Evolutionary conservation across 2,329 filamentous ascomycete genomes (phyloP).

Genomic region (Colletotrichum spinosum): DNA sequence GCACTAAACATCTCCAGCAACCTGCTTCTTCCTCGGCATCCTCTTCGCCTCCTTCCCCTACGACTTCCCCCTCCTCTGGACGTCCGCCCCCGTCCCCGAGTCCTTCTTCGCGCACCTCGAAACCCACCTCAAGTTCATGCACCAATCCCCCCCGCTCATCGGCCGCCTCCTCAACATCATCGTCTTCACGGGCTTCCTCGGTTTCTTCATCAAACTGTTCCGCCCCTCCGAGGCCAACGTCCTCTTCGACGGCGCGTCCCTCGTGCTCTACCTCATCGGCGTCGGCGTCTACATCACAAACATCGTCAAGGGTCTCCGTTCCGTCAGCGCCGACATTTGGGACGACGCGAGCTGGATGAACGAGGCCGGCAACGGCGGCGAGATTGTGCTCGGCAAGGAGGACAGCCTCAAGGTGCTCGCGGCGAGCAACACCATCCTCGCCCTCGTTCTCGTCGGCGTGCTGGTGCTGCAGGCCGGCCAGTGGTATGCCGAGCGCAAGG

Average conservation of each 20-base stretch:
- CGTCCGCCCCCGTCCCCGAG: slow-evolving; percentile 71
- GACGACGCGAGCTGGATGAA: slow-evolving; percentile 52
- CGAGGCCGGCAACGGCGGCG: slow-evolving; percentile 61
- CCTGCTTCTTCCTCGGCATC: slow-evolving; percentile 97
- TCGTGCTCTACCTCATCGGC: slow-evolving; percentile 86
- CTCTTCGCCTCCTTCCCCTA: slow-evolving; percentile 97
- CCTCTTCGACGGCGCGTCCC: slow-evolving; percentile 88
- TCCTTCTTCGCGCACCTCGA: slow-evolving; percentile 88
- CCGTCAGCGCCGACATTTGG: slow-evolving; percentile 80
- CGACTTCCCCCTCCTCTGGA: slow-evolving; percentile 91
- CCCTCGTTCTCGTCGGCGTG: slow-evolving; percentile 90
- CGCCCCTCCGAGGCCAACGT: slow-evolving; percentile 93
- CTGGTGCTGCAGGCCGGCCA: slow-evolving; percentile 94
- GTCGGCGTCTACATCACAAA: slow-evolving; percentile 95
- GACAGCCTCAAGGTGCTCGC: slow-evolving; percentile 91
- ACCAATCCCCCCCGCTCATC: slow-evolving; percentile 92
- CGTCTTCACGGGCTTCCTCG: slow-evolving; percentile 86
- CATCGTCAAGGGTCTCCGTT: slow-evolving; percentile 92
- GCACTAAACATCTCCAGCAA: slow-evolving; percentile 63
- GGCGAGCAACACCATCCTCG: slow-evolving; percentile 96
- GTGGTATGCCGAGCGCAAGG: slow-evolving; percentile 98
- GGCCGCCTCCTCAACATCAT: slow-evolving; percentile 94
- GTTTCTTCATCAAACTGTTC: slow-evolving; percentile 96
- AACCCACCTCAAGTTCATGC: slow-evolving; percentile 89
- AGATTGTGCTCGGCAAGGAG: slow-evolving; percentile 81